Percentiles rank a stretch among this genome's conserved stretches.
Conservation (phyloP, 768 basidiomycete species). For the Crassisporium funariophilum region DNA sequence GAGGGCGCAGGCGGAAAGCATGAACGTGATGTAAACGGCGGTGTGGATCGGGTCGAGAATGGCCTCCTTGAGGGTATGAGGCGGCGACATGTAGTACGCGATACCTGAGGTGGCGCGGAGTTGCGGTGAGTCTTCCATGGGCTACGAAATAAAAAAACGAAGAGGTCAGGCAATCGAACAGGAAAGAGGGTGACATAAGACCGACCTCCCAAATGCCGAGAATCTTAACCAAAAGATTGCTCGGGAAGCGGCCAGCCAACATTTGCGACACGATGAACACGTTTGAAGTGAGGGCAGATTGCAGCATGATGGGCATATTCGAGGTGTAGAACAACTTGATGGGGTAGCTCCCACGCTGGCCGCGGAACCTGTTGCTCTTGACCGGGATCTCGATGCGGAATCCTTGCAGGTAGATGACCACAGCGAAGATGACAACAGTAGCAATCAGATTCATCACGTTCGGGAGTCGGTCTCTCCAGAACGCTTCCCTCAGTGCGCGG, state of each 20-base stretch:
- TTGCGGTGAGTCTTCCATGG: slow-evolving; percentile 92
- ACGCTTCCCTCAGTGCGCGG: slow-evolving; percentile 94
- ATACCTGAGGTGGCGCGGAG: slow-evolving; percentile 88
- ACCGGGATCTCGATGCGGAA: slow-evolving; percentile 99
- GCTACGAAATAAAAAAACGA: slow-evolving; percentile 48
- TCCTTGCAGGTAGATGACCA: slow-evolving; percentile 97
- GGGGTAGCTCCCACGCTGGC: slow-evolving; percentile 94
- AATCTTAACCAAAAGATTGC: slow-evolving; percentile 85
- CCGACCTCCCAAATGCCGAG: slow-evolving; percentile 98
- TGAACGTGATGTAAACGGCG: slow-evolving; percentile 86
- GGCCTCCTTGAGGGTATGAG: slow-evolving; percentile 88
- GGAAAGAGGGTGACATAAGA: slow-evolving; percentile 4
- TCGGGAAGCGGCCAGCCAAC: slow-evolving; percentile 89
- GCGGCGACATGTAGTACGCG: slow-evolving; percentile 97
- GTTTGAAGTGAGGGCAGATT: slow-evolving; percentile 89
- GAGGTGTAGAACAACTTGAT: slow-evolving; percentile 98
- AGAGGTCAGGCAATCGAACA: slow-evolving; percentile 2
- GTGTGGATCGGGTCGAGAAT: slow-evolving; percentile 95
- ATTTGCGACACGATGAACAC: slow-evolving; percentile 97
- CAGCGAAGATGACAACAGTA: slow-evolving; percentile 88
- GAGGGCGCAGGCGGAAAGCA: slow-evolving; percentile 90
- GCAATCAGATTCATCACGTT: slow-evolving; percentile 98
- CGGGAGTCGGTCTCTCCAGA: slow-evolving; percentile 95
- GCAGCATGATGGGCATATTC: slow-evolving; percentile 99
- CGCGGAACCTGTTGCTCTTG: slow-evolving; percentile 94